A percentile compares a stretch with the other conserved stretches of the same genome.
phyloP scores from a whole-genome alignment of 2,329 filamentous ascomycete species.

The Botrytis pseudocinerea region DNA sequence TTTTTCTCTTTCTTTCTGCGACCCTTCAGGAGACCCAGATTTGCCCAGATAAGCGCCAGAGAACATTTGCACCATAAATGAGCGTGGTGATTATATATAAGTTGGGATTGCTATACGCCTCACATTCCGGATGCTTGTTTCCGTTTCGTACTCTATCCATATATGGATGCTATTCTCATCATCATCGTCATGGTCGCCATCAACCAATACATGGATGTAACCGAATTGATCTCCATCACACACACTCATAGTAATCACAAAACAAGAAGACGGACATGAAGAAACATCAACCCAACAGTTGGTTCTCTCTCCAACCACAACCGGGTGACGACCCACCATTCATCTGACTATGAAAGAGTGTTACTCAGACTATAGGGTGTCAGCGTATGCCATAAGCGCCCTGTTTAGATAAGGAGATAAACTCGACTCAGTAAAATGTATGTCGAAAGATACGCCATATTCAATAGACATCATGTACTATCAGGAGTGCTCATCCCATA shows the following conservation, averaged over 20 bases:
- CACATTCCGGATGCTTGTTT: background rate
- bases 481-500: background rate
- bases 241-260: background rate
- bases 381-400: conserved; percentile 19
- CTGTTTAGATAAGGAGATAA: background rate
- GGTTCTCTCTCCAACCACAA: background rate
- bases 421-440: background rate
- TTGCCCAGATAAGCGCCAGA: conserved; percentile 22
- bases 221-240: background rate
- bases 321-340: background rate
- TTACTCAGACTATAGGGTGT: conserved; percentile 16
- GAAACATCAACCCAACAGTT: background rate
- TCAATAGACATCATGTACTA: background rate
- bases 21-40: conserved; percentile 20
- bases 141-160: background rate
- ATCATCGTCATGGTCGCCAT: background rate
- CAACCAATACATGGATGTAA: background rate
- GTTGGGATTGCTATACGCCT: background rate
- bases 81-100: background rate
- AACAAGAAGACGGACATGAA: background rate
- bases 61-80: background rate
- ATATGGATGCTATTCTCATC: background rate
- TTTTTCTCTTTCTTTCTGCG: conserved; percentile 11
- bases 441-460: background rate
- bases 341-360: too few species aligned